Evolutionary conservation across 768 basidiomycete genomes (phyloP), one percentile per base, ranked within the genome.

Genomic region (Phaeotremella fagi): DNA sequence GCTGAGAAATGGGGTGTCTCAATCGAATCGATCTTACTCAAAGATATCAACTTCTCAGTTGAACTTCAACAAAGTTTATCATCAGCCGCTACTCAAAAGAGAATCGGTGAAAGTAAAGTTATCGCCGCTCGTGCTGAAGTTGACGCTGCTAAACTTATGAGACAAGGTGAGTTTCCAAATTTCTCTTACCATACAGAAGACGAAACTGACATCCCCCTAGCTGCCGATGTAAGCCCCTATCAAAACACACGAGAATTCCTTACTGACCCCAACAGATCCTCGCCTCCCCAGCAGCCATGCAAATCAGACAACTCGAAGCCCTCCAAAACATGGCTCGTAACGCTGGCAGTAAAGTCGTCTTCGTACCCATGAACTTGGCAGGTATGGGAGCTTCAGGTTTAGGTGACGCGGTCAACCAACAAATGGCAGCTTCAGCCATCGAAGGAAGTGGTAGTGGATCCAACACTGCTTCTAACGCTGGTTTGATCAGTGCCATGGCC

Each of bases 221-320:
- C 92, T 12, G 91, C 91, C 48, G 91, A 95, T 75, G 71, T 73
- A 54, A 56, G 95, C 94, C 66, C 2, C n/a, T 18, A 16, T 16
- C 16, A 2, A 33, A 3, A 31, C 45, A 42, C 46, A 33, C 27
- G 26, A 20, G 5, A 16, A 27, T 22, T 24, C 43, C 2, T 22
- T n/a, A n/a, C n/a, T n/a, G n/a, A n/a, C n/a, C n/a, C n/a, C n/a
- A n/a, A n/a, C n/a, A 70, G 60, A 72, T 74, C 56, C 68, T 72
- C 29, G 89, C 90, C 20, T 88, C 85, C 11, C 90, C 90, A 7
- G 92, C 94, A 20, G 94, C 94, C 50, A 95, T 97, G 90, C 91
- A 95, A 75, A 97, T 97, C 72, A 81, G 94, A 55, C 94, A 97
- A 73, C 82, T 98, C 59, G 94, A 99, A 75, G 89, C 91, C 44